phyloP scores from a whole-genome alignment of 2,329 filamentous ascomycete species.

The Xylaria sp. region DNA sequence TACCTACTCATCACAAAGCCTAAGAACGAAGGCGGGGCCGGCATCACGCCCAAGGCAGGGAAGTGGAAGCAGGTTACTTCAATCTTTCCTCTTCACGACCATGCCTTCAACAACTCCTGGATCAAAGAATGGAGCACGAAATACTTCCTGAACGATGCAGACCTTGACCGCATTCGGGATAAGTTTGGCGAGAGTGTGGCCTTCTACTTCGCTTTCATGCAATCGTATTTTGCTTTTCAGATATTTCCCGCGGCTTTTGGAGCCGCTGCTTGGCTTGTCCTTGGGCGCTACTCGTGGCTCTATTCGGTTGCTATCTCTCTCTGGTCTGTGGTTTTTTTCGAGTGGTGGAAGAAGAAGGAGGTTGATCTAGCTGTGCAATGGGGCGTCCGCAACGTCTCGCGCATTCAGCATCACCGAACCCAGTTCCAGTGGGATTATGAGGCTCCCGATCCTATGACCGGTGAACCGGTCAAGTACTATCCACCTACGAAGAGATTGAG shows the following conservation, averaged over 20 bases:
- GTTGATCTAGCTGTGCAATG: conserved; percentile 86
- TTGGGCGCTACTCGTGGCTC: conserved; percentile 84
- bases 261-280: conserved; percentile 79
- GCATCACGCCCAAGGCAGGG: conserved; percentile 75
- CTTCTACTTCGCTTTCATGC: conserved; percentile 95
- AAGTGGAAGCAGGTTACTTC: conserved; percentile 79
- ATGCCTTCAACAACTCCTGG: conserved; percentile 78
- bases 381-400: conserved; percentile 86
- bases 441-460: conserved; percentile 81
- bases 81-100: conserved; percentile 83
- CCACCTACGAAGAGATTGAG: conserved; percentile 78
- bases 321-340: conserved; percentile 91
- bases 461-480: conserved; percentile 80
- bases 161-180: conserved; percentile 80
- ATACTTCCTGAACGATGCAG: conserved; percentile 71
- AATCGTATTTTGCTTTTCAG: conserved; percentile 88
- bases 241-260: conserved; percentile 85
- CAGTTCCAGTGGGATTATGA: conserved; percentile 85
- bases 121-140: conserved; percentile 80
- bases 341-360: conserved; percentile 97
- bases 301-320: conserved; percentile 83
- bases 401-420: conserved; percentile 79
- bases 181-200: conserved; percentile 86
- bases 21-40: conserved; percentile 79
- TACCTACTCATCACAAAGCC: conserved; percentile 85